phyloP scores from a whole-genome alignment of 257 asterid species.

The Gentiana dahurica region DNA sequence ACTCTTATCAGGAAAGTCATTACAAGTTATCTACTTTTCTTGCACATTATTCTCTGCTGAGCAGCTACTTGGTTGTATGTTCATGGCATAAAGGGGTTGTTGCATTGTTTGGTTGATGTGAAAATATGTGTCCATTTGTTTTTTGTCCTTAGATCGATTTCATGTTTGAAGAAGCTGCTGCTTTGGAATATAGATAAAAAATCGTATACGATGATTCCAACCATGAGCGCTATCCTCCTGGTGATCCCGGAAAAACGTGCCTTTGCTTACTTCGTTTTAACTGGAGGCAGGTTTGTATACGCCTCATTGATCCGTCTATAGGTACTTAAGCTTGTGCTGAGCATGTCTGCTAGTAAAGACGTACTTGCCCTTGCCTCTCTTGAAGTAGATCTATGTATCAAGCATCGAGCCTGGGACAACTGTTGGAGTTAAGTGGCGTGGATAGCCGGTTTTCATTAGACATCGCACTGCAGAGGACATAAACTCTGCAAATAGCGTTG shows the following conservation, averaged over 20 bases:
- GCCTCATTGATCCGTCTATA: conserved; percentile 71
- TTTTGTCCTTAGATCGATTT: too few species aligned
- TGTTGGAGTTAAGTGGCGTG: conserved; percentile 89
- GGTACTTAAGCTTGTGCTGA: conserved; percentile 65
- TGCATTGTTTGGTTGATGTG: too few species aligned
- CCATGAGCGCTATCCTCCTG: conserved; percentile 67
- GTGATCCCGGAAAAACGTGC: conserved; percentile 73
- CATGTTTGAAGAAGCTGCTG: too few species aligned
- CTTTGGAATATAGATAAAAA: conserved; percentile 15
- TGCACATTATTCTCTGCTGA: too few species aligned
- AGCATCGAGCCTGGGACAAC: conserved; percentile 79
- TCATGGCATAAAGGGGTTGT: too few species aligned
- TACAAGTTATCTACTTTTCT: too few species aligned
- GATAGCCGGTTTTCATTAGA: conserved; percentile 74
- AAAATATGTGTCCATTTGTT: too few species aligned
- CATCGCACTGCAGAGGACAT: conserved; percentile 67
- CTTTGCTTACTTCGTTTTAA: conserved; percentile 61
- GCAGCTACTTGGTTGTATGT: too few species aligned
- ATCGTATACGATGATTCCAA: conserved; percentile 61
- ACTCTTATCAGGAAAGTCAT: too few species aligned
- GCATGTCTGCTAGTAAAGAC: conserved; percentile 83
- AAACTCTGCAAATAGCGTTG: conserved; percentile 59
- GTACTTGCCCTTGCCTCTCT: conserved; percentile 75
- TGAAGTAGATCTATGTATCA: conserved; percentile 51
- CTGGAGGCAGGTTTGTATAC: conserved; percentile 74